Percentiles rank a stretch among this genome's conserved stretches.
Evolutionary conservation across 2,329 filamentous ascomycete genomes (phyloP).

Genomic region (Monosporascus sp.): DNA sequence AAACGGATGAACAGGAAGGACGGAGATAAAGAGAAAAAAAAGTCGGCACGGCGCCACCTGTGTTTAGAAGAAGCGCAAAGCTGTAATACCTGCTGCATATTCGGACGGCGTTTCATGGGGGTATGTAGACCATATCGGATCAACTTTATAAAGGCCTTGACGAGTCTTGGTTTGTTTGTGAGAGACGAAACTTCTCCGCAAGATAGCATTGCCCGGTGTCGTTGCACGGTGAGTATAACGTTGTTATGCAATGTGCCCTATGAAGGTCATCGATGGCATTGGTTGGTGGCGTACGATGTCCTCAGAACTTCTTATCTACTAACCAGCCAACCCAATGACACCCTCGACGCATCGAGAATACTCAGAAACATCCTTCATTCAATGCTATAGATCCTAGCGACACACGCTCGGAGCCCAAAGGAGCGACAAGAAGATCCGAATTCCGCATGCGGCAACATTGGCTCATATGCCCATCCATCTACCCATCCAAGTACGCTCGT

Average conservation of each 20-base stretch:
- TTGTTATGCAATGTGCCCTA: background rate
- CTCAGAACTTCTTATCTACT: too few species aligned
- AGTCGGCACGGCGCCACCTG: background rate
- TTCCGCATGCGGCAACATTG: constrained; percentile 6
- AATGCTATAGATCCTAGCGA: constrained; percentile 8
- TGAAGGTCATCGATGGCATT: too few species aligned
- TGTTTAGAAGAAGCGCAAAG: constrained; percentile 17
- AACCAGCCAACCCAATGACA: too few species aligned
- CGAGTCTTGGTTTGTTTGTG: too few species aligned
- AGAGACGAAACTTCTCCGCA: too few species aligned
- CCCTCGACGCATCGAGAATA: too few species aligned
- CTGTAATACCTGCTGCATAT: constrained; percentile 29
- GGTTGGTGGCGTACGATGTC: too few species aligned
- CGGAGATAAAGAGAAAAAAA: background rate
- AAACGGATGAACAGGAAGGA: too few species aligned
- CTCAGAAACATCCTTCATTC: constrained; percentile 1
- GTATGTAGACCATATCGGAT: constrained; percentile 18
- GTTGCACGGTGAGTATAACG: background rate
- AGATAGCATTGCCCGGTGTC: background rate
- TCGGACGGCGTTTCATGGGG: constrained; percentile 31
- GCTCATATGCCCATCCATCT: constrained; percentile 13
- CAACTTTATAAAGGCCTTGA: too few species aligned
- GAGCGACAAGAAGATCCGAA: constrained; percentile 11
- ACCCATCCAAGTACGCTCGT: constrained; percentile 4
- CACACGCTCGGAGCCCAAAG: constrained; percentile 6